Percentiles rank a stretch among this genome's conserved stretches.
Conservation (phyloP, 2,329 filamentous ascomycete genomes). For the Penicillium sp. region DNA sequence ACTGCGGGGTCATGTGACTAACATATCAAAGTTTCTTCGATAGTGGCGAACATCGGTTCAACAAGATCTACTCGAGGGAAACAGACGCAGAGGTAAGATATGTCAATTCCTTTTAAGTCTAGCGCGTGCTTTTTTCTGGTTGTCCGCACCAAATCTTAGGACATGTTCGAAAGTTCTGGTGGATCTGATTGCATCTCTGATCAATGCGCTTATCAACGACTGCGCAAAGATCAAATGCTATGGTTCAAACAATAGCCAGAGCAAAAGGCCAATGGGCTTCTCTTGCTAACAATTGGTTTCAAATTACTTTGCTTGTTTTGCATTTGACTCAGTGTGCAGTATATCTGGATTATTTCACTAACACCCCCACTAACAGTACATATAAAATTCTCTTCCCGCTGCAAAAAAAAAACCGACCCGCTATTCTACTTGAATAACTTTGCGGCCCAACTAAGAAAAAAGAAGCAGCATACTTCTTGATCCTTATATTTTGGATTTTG, state of each 20-base stretch:
- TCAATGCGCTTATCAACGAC: slow-evolving; percentile 16
- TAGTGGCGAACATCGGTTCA: slow-evolving; percentile 7
- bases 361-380: slow-evolving; percentile 7
- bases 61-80: slow-evolving; percentile 9
- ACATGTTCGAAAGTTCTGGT: neutral
- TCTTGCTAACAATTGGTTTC: neutral
- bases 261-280: neutral
- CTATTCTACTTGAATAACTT: neutral
- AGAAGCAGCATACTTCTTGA: neutral
- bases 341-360: slow-evolving; percentile 1
- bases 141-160: neutral
- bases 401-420: neutral
- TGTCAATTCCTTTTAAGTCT: neutral
- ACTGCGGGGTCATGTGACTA: slow-evolving; percentile 22
- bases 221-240: slow-evolving; percentile 7
- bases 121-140: neutral
- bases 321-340: neutral
- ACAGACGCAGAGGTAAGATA: slow-evolving; percentile 19
- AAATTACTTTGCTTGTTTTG: neutral
- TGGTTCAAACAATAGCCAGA: neutral
- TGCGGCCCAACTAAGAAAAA: neutral
- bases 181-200: neutral
- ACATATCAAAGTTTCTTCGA: slow-evolving; percentile 26
- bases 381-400: slow-evolving; percentile 9
- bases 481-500: neutral